These are phyloP conservation scores for Geotrichum armillariae DNA, from an alignment of 1,139 yeast species.

Conservation along the genomic window DNA sequence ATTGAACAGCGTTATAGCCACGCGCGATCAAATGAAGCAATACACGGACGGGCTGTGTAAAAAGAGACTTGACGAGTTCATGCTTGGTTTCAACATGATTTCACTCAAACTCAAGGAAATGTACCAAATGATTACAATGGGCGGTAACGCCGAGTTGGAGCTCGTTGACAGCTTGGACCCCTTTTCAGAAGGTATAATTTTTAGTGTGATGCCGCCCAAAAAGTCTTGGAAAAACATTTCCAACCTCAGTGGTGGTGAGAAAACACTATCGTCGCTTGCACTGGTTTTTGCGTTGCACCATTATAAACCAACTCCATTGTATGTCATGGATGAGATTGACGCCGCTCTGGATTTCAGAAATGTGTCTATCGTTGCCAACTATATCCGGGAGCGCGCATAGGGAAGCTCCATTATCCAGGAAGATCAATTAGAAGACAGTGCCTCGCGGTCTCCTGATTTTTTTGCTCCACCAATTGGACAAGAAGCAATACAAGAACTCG, in stretches of 20 bases:
- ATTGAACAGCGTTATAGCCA: slow-evolving; percentile 63
- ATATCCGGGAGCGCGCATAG: slow-evolving; percentile 83
- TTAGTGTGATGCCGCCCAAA: slow-evolving; percentile 99
- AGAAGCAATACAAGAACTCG: slow-evolving; percentile 2
- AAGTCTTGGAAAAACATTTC: slow-evolving; percentile 96
- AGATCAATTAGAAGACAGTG: no score
- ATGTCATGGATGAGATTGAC: slow-evolving; percentile 99
- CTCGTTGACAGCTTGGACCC: slow-evolving; percentile 95
- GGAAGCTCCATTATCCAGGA: no score
- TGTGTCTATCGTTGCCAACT: slow-evolving; percentile 95
- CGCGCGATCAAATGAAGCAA: slow-evolving; percentile 65
- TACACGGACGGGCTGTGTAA: slow-evolving; percentile 70
- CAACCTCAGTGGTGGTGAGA: slow-evolving; percentile 96
- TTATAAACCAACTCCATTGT: slow-evolving; percentile 94
- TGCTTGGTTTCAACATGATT: slow-evolving; percentile 86
- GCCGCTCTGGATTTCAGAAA: slow-evolving; percentile 98
- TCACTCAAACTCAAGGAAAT: slow-evolving; percentile 90
- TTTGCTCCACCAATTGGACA: background rate
- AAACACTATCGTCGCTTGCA: slow-evolving; percentile 92
- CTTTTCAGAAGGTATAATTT: slow-evolving; percentile 94
- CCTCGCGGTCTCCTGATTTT: slow-evolving; percentile 14
- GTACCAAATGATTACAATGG: slow-evolving; percentile 99
- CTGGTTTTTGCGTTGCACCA: slow-evolving; percentile 95
- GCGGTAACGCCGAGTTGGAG: slow-evolving; percentile 97
- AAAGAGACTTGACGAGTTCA: slow-evolving; percentile 80